Evolutionary conservation across 2,329 filamentous ascomycete genomes (phyloP), one percentile per base, ranked within the genome.

Genomic region (Aspergillus sergii): DNA sequence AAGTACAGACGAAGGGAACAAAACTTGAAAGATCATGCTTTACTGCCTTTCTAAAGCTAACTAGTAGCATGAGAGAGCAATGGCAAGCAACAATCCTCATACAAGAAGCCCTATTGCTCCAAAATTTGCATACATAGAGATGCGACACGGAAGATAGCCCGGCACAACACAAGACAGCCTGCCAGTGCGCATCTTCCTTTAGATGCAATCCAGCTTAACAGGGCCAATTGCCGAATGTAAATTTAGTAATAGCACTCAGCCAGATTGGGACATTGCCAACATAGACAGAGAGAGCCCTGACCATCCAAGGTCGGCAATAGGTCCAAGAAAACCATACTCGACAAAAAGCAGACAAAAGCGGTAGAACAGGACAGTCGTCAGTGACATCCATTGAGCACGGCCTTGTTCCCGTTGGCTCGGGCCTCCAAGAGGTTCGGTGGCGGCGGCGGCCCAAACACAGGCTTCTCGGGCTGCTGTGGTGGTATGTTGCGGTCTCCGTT

Each of bases 371-470:
- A 45, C 46, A 28, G 34, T 58, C 53, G 57, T 59, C 66, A 72
- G 62, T 75, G 73, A 55, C 78, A 76, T 63, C 81, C 81, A 70
- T 83, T 83, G 46, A 82, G 71, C 58, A 80, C 72, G 32, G 75
- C 70, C 64, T 77, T 75, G 60, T 76, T 81, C 55, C 81, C 79
- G 62, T 83, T 82, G 51, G 79, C 73, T 66, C 79, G 78, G n/a
- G 77, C 73, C 69, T 82, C 78, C 56, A 81, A 71, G 43, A 83
- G 79, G 45, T 81, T 82, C 11, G 83, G 83, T 11, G 84, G 84
- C 21, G 83, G 83, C 30, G 83, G 83, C 26, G 82, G 82, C 43
- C 80, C 80, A 64, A 81, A 82, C 45, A 82, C 78, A 30, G 80
- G 79, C 66, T 80, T 81, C 57, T 76, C 75, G 54, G 74, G 71